Base-by-base conservation (phyloP, 345 rosid genomes). In the Corchorus olitorius region DNA sequence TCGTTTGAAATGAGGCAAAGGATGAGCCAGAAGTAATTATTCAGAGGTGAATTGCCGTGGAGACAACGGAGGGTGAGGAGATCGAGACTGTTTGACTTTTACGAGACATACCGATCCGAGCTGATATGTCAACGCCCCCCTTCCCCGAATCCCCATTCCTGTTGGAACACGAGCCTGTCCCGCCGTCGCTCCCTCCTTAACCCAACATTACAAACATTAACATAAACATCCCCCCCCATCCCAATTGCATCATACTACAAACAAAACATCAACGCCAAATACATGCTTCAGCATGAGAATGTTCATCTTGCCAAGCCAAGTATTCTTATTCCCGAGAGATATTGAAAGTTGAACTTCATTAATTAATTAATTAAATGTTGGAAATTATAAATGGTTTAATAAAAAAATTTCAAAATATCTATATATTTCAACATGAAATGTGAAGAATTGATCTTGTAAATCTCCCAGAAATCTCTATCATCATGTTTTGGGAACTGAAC, bases 71-170 rank as follows among this genome's bases (percentile, higher is more conserved):
- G 78, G 16, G 58, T 39, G 75, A 82, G 76, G 13, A 5, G 37
- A 76, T 61, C 87, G 37, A 80, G 83, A 77, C 27, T 76, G 86
- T 76, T 82, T 0, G 33, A 48, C 86, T 82, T 84, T 84, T 75
- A 67, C 64, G 45, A 27, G 78, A 82, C 89, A 86, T 33, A 45
- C 48, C 65, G 62, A 62, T 72, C 56, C 10, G 77, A 72, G 73
- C 65, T 35, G 73, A 61, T 77, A 69, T 80, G 81, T 82, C 81
- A 86, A 81, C 76, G 15, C 74, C 43, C 60, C 66, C 60, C 62
- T 46, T 68, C 72, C 78, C 69, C 81, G 63, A 84, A 86, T 82
- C 86, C 87, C 84, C 48, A 81, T 6, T 70, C 65, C 16, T 68
- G 11, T 79, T 2, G 81, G 55, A 37, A 77, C 13, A 58, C 77